These are phyloP conservation scores for Fusarium oxysporum DNA, from an alignment of 2,329 filamentous ascomycete genomes.

Conservation along the genomic window DNA sequence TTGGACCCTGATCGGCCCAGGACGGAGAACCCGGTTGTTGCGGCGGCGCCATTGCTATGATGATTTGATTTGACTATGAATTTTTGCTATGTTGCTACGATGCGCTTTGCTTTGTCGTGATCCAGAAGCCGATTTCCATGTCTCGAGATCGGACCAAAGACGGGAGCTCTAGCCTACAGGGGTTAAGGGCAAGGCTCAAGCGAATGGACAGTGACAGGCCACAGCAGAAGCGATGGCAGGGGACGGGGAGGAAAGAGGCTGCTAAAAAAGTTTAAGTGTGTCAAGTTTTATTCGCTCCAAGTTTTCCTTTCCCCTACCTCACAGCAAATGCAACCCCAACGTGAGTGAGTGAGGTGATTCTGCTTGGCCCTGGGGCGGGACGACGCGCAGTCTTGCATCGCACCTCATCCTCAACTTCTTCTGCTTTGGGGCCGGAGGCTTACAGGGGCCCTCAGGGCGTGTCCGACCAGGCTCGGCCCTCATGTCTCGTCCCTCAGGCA, in stretches of 20 bases:
- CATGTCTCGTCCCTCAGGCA: neutral
- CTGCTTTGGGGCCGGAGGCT: neutral
- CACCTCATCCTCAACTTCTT: neutral
- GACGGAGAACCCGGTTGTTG: slow-evolving; percentile 10
- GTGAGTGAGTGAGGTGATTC: neutral
- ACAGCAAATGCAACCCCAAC: slow-evolving; percentile 12
- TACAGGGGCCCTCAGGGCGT: neutral
- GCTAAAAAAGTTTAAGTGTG: slow-evolving; percentile 1
- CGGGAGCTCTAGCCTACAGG: slow-evolving; percentile 38
- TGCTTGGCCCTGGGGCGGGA: slow-evolving; percentile 7
- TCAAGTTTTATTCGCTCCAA: neutral
- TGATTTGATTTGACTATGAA: slow-evolving; percentile 5
- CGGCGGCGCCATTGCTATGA: slow-evolving; percentile 5
- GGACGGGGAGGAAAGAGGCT: neutral
- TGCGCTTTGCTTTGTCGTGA: slow-evolving; percentile 5
- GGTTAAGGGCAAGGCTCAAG: slow-evolving; percentile 20
- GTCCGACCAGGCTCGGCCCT: slow-evolving; percentile 7
- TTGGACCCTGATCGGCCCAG: slow-evolving; percentile 23
- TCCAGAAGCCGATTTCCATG: slow-evolving; percentile 40
- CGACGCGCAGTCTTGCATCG: slow-evolving; percentile 7
- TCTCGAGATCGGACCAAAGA: slow-evolving; percentile 45
- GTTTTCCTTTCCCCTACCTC: neutral
- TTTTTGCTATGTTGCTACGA: neutral
- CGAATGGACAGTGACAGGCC: slow-evolving; percentile 1
- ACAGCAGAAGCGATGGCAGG: neutral